These are phyloP conservation scores for Stagonosporopsis rhizophila DNA, from an alignment of 2,329 filamentous ascomycete genomes.

Conservation along the genomic window DNA sequence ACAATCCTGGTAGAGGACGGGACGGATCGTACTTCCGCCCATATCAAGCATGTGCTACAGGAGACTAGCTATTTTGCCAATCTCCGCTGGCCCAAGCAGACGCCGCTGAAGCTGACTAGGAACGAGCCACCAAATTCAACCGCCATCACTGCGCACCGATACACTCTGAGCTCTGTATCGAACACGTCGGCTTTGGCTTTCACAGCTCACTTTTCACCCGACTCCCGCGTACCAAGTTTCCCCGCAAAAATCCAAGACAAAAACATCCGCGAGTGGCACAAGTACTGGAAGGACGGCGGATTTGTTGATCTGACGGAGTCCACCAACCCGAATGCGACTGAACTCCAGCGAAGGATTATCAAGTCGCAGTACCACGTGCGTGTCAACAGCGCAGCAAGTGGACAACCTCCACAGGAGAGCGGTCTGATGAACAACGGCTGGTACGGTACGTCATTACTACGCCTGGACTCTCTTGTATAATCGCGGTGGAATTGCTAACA, in stretches of 20 bases:
- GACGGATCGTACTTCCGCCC: conserved; percentile 44
- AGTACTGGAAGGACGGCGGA: conserved; percentile 58
- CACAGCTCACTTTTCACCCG: conserved; percentile 34
- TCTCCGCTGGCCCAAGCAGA: conserved; percentile 49
- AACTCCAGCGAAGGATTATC: conserved; percentile 60
- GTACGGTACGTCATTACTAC: conserved; percentile 54
- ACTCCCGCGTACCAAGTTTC: conserved; percentile 31
- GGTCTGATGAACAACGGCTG: conserved; percentile 61
- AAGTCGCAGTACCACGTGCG: conserved; percentile 61
- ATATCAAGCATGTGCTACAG: conserved; percentile 54
- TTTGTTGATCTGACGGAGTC: conserved; percentile 59
- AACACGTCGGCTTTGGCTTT: conserved; percentile 23
- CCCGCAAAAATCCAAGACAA: conserved; percentile 34
- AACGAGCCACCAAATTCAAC: conserved; percentile 53
- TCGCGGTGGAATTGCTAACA: conserved; percentile 6
- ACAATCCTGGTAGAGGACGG: conserved; percentile 46
- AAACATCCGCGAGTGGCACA: conserved; percentile 54
- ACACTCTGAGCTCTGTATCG: conserved; percentile 18
- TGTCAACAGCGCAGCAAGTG: conserved; percentile 59
- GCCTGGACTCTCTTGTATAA: too few relatives aligned
- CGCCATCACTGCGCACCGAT: conserved; percentile 44
- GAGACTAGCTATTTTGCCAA: conserved; percentile 53
- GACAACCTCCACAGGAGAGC: conserved; percentile 56
- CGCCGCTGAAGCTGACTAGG: conserved; percentile 43
- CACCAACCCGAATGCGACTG: conserved; percentile 52